phyloP scores from a whole-genome alignment of 768 basidiomycete species.

The Lentinula sp. region DNA sequence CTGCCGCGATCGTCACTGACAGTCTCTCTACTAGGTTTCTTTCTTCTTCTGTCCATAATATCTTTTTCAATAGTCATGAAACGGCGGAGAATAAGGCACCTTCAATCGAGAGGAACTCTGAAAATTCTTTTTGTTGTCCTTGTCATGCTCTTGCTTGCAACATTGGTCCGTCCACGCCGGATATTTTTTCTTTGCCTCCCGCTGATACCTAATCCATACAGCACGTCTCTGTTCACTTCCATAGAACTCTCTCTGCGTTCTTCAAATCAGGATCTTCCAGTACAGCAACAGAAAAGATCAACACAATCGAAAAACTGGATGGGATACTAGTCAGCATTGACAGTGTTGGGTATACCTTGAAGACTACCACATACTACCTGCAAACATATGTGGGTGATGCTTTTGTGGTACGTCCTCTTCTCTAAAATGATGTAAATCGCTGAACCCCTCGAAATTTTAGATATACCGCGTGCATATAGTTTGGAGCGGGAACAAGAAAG shows the following conservation, averaged over 20 bases:
- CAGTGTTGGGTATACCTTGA: not conserved
- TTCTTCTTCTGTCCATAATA: not conserved
- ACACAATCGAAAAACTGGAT: not conserved
- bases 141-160: not conserved
- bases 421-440: too few relatives aligned
- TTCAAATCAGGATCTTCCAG: not conserved
- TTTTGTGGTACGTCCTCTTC: not conserved
- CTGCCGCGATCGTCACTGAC: not conserved
- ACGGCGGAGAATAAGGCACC: not conserved
- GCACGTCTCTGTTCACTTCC: not conserved
- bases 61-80: not conserved
- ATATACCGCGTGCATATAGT: not conserved
- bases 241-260: not conserved
- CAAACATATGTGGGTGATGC: constrained; percentile 1
- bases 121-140: not conserved
- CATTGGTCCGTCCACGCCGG: not conserved
- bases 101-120: not conserved
- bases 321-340: not conserved
- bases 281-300: not conserved
- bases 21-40: not conserved
- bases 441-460: not conserved
- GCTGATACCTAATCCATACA: not conserved
- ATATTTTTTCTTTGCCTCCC: not conserved
- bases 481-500: not conserved
- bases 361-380: not conserved